phyloP scores from a whole-genome alignment of 2,329 filamentous ascomycete genomes.

The Tolypocladium inflatum region DNA sequence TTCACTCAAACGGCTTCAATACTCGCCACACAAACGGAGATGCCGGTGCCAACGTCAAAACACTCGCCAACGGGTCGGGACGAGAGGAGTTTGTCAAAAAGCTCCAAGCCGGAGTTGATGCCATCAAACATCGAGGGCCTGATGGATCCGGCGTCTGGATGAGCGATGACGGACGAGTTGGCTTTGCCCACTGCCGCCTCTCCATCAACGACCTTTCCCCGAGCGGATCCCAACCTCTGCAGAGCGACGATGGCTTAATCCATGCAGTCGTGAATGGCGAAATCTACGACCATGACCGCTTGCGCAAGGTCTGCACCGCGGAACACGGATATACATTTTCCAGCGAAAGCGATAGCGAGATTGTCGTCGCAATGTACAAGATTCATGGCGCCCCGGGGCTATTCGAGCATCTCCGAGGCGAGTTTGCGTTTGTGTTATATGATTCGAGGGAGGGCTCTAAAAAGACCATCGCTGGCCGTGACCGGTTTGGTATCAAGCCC shows the following conservation, averaged over 20 bases:
- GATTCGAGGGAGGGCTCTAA: slow-evolving; percentile 27
- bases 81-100: not conserved
- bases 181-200: slow-evolving; percentile 39
- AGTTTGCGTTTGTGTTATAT: slow-evolving; percentile 44
- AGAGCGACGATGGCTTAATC: slow-evolving; percentile 25
- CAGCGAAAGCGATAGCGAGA: slow-evolving; percentile 38
- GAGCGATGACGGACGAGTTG: slow-evolving; percentile 10
- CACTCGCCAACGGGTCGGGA: not conserved
- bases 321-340: slow-evolving; percentile 32
- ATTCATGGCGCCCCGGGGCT: slow-evolving; percentile 29
- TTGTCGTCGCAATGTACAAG: slow-evolving; percentile 42
- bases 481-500: slow-evolving; percentile 49
- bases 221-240: slow-evolving; percentile 36
- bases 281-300: slow-evolving; percentile 42
- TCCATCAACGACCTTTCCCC: slow-evolving; percentile 42
- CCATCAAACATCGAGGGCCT: slow-evolving; percentile 20
- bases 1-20: not conserved
- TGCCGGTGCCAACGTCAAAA: not conserved
- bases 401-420: slow-evolving; percentile 36
- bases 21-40: not conserved
- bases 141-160: slow-evolving; percentile 20
- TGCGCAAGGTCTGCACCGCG: slow-evolving; percentile 25
- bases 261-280: slow-evolving; percentile 52
- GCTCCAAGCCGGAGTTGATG: slow-evolving; percentile 13
- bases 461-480: slow-evolving; percentile 36